Evolutionary conservation across 192 early-diverging fungal genomes (phyloP).

Genomic region (Dissophora ornata): DNA sequence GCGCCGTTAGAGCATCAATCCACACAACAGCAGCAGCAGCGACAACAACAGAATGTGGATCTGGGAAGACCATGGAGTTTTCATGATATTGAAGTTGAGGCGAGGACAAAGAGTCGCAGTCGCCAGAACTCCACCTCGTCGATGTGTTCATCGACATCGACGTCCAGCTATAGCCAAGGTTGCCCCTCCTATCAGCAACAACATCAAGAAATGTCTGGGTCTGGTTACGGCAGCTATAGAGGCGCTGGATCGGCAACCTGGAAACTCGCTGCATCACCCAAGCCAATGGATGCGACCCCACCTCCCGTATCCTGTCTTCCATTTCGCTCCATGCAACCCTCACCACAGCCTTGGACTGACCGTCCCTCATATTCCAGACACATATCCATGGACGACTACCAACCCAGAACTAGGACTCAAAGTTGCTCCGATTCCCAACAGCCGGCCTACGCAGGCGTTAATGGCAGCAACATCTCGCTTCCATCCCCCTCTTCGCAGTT

Average conservation of each 20-base stretch:
- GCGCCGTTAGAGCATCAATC: neutral
- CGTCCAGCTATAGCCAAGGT: neutral
- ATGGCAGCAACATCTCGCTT: too few species aligned
- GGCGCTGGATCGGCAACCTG: slow-evolving; percentile 1
- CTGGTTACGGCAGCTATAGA: neutral
- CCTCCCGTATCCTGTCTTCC: neutral
- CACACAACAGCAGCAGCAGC: slow-evolving; percentile 5
- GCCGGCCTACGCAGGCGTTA: too few species aligned
- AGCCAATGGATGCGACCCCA: neutral
- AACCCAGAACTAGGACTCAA: slow-evolving; percentile 15
- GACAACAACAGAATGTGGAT: slow-evolving; percentile 8
- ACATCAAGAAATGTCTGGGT: slow-evolving; percentile 1
- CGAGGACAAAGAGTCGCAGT: slow-evolving; percentile 37
- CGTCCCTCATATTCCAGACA: too few species aligned
- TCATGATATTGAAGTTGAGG: slow-evolving; percentile 45
- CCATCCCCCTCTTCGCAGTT: too few species aligned
- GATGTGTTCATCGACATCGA: neutral
- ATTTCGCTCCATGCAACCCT: neutral
- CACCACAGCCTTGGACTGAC: neutral
- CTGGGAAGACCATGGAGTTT: slow-evolving; percentile 34
- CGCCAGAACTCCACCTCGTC: slow-evolving; percentile 32
- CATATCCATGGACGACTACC: neutral
- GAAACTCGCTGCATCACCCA: slow-evolving; percentile 5
- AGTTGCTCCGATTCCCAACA: slow-evolving; percentile 13
- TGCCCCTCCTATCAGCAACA: neutral